Base-by-base conservation (phyloP, 768 basidiomycete genomes). In the Lentinula aciculospora region DNA sequence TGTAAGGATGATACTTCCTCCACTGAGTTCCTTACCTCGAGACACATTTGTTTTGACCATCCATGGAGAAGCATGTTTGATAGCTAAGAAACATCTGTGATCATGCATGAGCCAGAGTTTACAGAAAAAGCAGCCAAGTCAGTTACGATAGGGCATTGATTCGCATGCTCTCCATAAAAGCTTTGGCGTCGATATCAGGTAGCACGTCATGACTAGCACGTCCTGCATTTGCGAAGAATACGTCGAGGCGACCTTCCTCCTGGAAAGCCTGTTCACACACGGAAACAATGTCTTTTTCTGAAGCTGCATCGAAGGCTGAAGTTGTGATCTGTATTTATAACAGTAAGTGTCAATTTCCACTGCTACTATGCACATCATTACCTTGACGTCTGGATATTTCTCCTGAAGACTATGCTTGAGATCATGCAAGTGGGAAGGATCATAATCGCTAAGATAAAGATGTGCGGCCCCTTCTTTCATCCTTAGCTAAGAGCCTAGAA, bases 181-280 rank as follows among this genome's bases (percentile, higher is more conserved):
- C 73, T 57, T 89, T 84, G 2, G 80, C 72, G 1, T 85, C 77
- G 3, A 81, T 84, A 34, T 85, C 75, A 10, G 74, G 72, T 15
- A 94, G 65, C 7, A 66, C 19, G 36, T 65, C 1, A 77, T 76
- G 2, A 77, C 80, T 50, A 88, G 69, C 10, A 90, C 92, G 57
- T 91, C 92, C 53, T 65, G 92, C 94, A 68, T 98, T 97, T 32
- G 95, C 95, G 67, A 94, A 98, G 78, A 97, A 97, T 61, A 95
- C 85, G 63, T 98, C 95, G 12, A 98, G 76, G 59, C 84, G 80
- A 8, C 94, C 93, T 67, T 95, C 87, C 60, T 97, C 93, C 42
- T 80, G 71, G 31, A 93, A 65, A 2, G 89, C 92, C 58, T 76
- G 84, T 57, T 86, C 73, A 68, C 94, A 93, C 1, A 94, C 68